Base-by-base conservation (phyloP, 306 rosid species). In the Styphnolobium japonicum region DNA sequence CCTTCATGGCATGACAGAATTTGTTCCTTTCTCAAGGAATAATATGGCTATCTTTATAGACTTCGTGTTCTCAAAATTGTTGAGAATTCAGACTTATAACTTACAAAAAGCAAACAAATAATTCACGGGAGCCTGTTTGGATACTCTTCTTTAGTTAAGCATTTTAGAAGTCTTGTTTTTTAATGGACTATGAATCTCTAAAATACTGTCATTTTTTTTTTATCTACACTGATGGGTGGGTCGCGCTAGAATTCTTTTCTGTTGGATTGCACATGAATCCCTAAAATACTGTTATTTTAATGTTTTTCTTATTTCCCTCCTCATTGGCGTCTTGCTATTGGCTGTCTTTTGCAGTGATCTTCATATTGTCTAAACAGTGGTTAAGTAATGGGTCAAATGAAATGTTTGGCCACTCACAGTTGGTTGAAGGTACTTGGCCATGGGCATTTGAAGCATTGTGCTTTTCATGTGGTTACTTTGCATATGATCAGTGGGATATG, bases 401-500 rank as follows among this genome's bases (percentile, higher is more conserved):
- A 73, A 95, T 95, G 93, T 90, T 95, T 85, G 96, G 91, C 27
- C 99, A 95, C 84, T 87, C 97, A 4, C 86, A 85, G 75, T 82
- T 93, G 88, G 86, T 93, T 77, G 91, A 87, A 31, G 88, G 86
- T 16, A 88, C 94, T 61, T 92, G 98, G 98, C 89, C 94, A 5
- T 86, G 99, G 98, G 97, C 94, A 9, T 87, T 87, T 86, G 86
- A 88, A 34, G 93, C 98, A 48, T 51, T 95, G 89, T 90, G 97
- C 85, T 88, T 95, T 86, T 95, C 98, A n/a, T 90, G 97, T 64
- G 99, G 98, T 76, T 95, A 95, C 87, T 95, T 95, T 86, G 99
- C 99, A 27, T 93, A 93, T 79, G 99, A 91, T 81, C 99, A 95
- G 84, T 93, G 90, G 93, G 98, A 93, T 84, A 95, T 95, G 99